These are phyloP conservation scores for Ustilago tritici DNA, from an alignment of 1,284 basidiomycete genomes.

Conservation along the genomic window DNA sequence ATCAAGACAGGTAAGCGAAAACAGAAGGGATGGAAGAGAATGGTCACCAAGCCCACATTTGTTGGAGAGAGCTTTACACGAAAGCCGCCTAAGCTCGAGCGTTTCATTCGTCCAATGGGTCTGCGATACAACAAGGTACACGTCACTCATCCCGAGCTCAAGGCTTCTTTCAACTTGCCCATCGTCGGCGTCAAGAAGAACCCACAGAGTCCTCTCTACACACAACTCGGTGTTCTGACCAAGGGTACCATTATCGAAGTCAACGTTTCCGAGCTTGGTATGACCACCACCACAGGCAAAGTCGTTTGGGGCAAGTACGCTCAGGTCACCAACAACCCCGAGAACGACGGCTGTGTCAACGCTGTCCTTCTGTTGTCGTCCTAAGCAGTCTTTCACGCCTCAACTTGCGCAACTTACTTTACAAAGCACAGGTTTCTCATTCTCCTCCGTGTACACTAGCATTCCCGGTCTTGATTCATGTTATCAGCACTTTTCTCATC, in stretches of 20 bases:
- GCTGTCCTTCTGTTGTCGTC: constrained; percentile 63
- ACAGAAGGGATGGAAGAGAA: constrained; percentile 97
- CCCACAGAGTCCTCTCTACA: constrained; percentile 96
- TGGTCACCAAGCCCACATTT: constrained; percentile 99
- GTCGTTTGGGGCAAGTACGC: constrained; percentile 85
- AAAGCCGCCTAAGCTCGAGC: constrained; percentile 98
- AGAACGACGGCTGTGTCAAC: constrained; percentile 67
- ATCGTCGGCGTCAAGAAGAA: constrained; percentile 99
- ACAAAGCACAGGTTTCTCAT: background rate
- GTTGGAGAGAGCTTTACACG: constrained; percentile 98
- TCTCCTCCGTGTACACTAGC: background rate
- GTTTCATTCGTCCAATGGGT: constrained; percentile 97
- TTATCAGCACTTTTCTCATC: constrained; percentile 2
- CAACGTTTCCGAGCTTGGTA: constrained; percentile 79
- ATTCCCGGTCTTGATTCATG: constrained; percentile 1
- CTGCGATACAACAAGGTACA: constrained; percentile 98
- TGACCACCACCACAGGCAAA: constrained; percentile 99
- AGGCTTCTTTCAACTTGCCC: constrained; percentile 98
- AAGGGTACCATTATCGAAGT: constrained; percentile 99
- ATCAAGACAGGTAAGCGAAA: constrained; percentile 98
- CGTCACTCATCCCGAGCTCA: constrained; percentile 97
- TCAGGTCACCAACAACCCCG: constrained; percentile 78
- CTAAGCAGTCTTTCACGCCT: constrained; percentile 9
- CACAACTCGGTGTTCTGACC: constrained; percentile 89
- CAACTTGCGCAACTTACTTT: background rate